These are phyloP conservation scores for Candida dubliniensis DNA, from an alignment of 1,139 yeast genomes.

Conservation along the genomic window DNA sequence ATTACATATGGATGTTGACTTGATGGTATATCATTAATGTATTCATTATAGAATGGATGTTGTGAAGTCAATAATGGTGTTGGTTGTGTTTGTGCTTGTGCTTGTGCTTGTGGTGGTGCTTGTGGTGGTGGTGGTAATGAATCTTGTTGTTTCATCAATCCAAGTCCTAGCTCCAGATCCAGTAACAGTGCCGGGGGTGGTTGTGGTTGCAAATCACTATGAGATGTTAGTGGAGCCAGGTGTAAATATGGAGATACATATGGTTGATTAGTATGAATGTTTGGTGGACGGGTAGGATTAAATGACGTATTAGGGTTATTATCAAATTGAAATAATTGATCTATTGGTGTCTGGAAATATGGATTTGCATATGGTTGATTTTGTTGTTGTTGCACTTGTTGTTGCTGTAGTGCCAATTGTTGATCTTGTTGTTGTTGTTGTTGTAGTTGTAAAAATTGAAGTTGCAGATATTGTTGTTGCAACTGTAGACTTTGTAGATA, in stretches of 20 bases:
- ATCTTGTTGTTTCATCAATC: neutral
- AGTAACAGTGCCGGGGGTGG: too few relatives aligned
- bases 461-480: conserved; percentile 4
- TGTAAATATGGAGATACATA: neutral
- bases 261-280: neutral
- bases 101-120: neutral
- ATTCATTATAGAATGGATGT: neutral
- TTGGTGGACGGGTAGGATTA: conserved; percentile 3
- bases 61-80: neutral
- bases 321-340: conserved; percentile 7
- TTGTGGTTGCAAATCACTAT: neutral
- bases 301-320: conserved; percentile 1
- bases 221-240: neutral
- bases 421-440: conserved; percentile 8
- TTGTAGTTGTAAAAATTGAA: conserved; percentile 4
- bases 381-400: conserved; percentile 1
- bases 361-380: neutral
- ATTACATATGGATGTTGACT: conserved; percentile 20
- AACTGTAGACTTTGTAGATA: conserved; percentile 2
- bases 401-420: conserved; percentile 6
- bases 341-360: conserved; percentile 1
- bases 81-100: conserved; percentile 6
- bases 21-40: neutral
- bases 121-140: conserved; percentile 2
- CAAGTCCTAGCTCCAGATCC: too few relatives aligned